phyloP scores from a whole-genome alignment of 306 rosid genomes.

The Lathyrus aphaca region DNA sequence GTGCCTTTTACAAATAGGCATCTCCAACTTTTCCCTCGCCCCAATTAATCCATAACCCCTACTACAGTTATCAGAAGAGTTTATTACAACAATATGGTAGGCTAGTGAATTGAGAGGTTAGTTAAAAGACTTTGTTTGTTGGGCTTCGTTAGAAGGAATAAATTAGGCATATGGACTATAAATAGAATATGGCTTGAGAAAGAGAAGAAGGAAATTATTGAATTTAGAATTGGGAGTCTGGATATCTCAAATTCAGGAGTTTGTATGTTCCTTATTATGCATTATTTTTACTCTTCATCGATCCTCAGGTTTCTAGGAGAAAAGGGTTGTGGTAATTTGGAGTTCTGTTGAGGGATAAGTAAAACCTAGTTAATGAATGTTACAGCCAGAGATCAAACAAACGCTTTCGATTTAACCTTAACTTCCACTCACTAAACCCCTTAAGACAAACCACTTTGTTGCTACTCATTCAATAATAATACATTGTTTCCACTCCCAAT shows the following conservation, averaged over 20 bases:
- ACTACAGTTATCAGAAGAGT: constrained; percentile 1
- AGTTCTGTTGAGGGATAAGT: not conserved
- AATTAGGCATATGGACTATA: not conserved
- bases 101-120: not conserved
- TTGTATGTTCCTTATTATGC: not conserved
- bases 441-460: not conserved
- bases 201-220: not conserved
- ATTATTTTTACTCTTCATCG: not conserved
- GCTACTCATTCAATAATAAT: not conserved
- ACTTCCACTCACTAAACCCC: not conserved
- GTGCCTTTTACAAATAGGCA: constrained; percentile 1
- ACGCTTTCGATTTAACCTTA: not conserved
- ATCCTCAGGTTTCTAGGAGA: not conserved
- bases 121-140: not conserved
- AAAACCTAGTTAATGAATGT: not conserved
- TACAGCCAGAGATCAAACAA: not conserved
- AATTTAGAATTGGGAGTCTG: constrained; percentile 3
- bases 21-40: not conserved
- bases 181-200: not conserved
- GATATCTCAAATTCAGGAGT: not conserved
- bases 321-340: not conserved
- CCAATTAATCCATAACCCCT: not conserved
- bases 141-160: not conserved
- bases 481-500: not conserved
- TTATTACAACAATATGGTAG: not conserved